phyloP scores from a whole-genome alignment of 2,329 filamentous ascomycete species.

The Epichloe gansuensis region DNA sequence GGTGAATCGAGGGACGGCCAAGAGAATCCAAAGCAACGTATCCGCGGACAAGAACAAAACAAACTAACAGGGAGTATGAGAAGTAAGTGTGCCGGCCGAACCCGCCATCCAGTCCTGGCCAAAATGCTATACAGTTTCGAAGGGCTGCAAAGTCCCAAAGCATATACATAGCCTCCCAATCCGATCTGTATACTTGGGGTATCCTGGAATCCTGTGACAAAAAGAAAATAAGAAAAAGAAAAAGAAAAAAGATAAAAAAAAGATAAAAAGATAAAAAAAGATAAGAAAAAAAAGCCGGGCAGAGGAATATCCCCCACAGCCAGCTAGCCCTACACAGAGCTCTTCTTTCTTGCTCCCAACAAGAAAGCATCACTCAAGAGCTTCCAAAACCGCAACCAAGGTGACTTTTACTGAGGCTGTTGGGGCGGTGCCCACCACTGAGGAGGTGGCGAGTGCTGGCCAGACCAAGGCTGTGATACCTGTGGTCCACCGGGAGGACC shows the following conservation, averaged over 20 bases:
- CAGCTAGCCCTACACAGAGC: background rate
- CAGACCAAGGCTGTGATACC: slow-evolving; percentile 39
- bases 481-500: slow-evolving; percentile 33
- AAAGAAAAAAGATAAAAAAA: background rate
- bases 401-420: slow-evolving; percentile 25
- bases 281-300: background rate
- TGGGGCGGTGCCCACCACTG: slow-evolving; percentile 43
- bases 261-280: background rate
- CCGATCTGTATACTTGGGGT: slow-evolving; percentile 23
- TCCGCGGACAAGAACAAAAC: slow-evolving; percentile 1
- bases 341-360: background rate
- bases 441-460: slow-evolving; percentile 50
- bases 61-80: slow-evolving; percentile 4
- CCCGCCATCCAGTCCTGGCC: slow-evolving; percentile 27
- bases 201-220: slow-evolving; percentile 20
- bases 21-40: slow-evolving; percentile 6
- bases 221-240: slow-evolving; percentile 10
- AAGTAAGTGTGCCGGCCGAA: slow-evolving; percentile 16
- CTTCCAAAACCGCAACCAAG: background rate
- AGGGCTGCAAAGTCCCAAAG: slow-evolving; percentile 17
- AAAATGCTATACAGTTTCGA: slow-evolving; percentile 21
- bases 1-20: slow-evolving; percentile 4
- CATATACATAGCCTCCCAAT: slow-evolving; percentile 24
- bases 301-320: background rate
- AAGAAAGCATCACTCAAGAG: background rate